A percentile compares a stretch with the other conserved stretches of the same genome.
These are phyloP conservation scores for Beta vulgaris DNA, from an alignment of 148 eudicot genomes.

Conservation along the genomic window DNA sequence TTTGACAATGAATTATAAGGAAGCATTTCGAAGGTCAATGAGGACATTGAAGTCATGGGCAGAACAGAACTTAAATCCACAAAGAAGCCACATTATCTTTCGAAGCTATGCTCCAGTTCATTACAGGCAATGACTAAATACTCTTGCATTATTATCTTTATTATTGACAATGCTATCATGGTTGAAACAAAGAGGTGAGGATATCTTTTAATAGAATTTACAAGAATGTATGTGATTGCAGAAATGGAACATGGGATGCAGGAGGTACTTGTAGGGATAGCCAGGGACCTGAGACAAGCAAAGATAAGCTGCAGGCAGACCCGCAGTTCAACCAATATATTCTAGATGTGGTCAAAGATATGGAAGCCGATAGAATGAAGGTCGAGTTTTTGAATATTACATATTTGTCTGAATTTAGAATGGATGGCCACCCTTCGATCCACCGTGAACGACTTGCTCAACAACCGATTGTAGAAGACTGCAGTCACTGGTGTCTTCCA, in stretches of 20 bases:
- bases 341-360: slow-evolving; percentile 36
- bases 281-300: slow-evolving; percentile 49
- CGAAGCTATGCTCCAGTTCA: slow-evolving; percentile 74
- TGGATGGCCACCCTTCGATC: slow-evolving; percentile 61
- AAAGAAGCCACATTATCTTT: slow-evolving; percentile 48
- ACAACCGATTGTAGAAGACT: slow-evolving; percentile 50
- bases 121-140: slow-evolving; percentile 43
- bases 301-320: slow-evolving; percentile 36
- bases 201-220: slow-evolving; percentile 1
- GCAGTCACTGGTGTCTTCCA: slow-evolving; percentile 87
- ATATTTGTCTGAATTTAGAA: slow-evolving; percentile 50
- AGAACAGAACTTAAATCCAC: slow-evolving; percentile 38
- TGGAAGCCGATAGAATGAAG: slow-evolving; percentile 34
- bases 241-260: slow-evolving; percentile 61
- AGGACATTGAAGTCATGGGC: slow-evolving; percentile 60
- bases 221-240: slow-evolving; percentile 26
- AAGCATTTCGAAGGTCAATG: slow-evolving; percentile 64
- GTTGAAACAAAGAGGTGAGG: neutral
- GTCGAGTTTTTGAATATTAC: slow-evolving; percentile 42
- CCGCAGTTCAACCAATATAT: slow-evolving; percentile 42
- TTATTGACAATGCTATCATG: neutral
- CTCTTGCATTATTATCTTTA: neutral
- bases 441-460: slow-evolving; percentile 61
- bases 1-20: slow-evolving; percentile 64
- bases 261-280: slow-evolving; percentile 56